These are phyloP conservation scores for Fagopyrum esculentum DNA, from an alignment of 148 eudicot genomes.

Conservation along the genomic window DNA sequence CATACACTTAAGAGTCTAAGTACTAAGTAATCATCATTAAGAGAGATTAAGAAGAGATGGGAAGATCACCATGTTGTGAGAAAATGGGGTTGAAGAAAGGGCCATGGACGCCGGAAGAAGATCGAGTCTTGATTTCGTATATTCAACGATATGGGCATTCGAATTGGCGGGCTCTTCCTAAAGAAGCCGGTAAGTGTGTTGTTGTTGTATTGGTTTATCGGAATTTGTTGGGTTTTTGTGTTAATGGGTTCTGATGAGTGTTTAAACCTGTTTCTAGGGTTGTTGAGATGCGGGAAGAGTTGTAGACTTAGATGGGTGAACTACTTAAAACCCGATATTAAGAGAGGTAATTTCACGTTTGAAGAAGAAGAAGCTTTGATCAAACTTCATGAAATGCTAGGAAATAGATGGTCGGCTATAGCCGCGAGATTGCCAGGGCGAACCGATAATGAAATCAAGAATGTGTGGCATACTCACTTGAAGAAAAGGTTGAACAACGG, in stretches of 20 bases:
- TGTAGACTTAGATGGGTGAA: conserved; percentile 74
- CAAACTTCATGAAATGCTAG: conserved; percentile 56
- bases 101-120: conserved; percentile 62
- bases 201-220: too few species aligned
- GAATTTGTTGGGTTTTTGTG: too few species aligned
- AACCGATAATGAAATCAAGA: conserved; percentile 14
- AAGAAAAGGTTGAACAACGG: not conserved
- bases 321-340: conserved; percentile 60
- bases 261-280: conserved; percentile 23
- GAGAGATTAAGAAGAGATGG: conserved; percentile 24
- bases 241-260: too few species aligned
- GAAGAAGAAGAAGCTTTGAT: conserved; percentile 69
- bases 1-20: not conserved
- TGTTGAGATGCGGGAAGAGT: conserved; percentile 73
- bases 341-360: conserved; percentile 60
- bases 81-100: conserved; percentile 57
- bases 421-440: conserved; percentile 10
- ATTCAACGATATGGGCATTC: conserved; percentile 49
- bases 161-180: conserved; percentile 65
- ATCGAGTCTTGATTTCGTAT: conserved; percentile 35
- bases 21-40: not conserved
- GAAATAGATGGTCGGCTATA: conserved; percentile 31
- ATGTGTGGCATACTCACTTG: conserved; percentile 13
- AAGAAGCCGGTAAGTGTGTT: conserved; percentile 37
- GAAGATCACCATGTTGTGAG: conserved; percentile 69